Base-by-base conservation (phyloP, 2,329 filamentous ascomycete genomes). In the Aspergillus puulaauensis region DNA sequence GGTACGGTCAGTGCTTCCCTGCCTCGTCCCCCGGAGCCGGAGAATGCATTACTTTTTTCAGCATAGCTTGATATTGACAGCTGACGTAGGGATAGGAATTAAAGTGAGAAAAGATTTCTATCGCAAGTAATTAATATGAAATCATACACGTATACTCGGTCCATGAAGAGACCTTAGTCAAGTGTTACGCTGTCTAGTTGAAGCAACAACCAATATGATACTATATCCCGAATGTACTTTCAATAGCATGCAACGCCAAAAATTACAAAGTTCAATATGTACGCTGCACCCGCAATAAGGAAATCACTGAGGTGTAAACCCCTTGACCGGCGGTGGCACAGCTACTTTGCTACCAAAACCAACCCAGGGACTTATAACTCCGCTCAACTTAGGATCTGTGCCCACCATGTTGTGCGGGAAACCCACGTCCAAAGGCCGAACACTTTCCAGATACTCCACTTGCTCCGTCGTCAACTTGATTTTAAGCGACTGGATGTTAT, bases 401-500 rank as follows among this genome's bases (percentile, higher is more conserved):
- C 63, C 64, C 8, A 89, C 65, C 64, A 90, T 84, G 66, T 76
- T 83, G 59, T 80, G 74, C 0, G 89, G 89, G 71, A 90, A 91
- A 0, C 87, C 88, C 24, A 83, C 66, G 47, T 90, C 83, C 61
- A 90, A 89, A 0, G 78, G 77, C 39, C 79, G 79, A 0, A 85
- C 84, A 6, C 66, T 75, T 58, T 91, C 88, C 53, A 91, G 85
- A 64, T 85, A 82, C 41, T 82, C 72, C 27, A 92, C 82, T 40
- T 92, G 86, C 56, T 86, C 80, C 0, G 78, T 70, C 0, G 75
- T 81, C 31, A 92, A 75, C 56, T 80, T 74, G 33, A 91, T 75
- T 1, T 77, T 79, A 39, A 93, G 77, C 0, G 87, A 86, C 66
- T 87, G 83, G 62, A 91, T 88, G 66, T 91, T 91, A 57, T 80